Percentiles rank a stretch among this genome's conserved stretches.
phyloP scores from a whole-genome alignment of 306 rosid genomes.

The Bauhinia variegata region DNA sequence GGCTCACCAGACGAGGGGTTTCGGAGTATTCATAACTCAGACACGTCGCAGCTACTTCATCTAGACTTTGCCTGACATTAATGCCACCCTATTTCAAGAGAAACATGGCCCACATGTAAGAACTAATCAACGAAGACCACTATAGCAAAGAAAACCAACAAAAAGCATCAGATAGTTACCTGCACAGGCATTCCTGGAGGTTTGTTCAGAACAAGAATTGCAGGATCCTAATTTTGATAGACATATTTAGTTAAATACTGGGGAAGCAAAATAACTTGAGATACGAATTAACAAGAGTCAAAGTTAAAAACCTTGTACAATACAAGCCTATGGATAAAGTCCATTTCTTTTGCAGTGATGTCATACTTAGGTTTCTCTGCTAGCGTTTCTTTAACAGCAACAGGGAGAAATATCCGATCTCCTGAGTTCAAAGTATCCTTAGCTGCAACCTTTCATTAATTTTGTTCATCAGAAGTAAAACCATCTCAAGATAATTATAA shows the following conservation, averaged over 20 bases:
- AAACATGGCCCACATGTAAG: constrained; percentile 15
- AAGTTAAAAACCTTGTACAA: constrained; percentile 66
- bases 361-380: constrained; percentile 37
- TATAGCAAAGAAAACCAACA: not conserved
- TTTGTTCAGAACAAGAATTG: constrained; percentile 75
- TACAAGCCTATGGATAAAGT: constrained; percentile 60
- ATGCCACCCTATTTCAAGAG: constrained; percentile 73
- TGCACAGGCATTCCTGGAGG: constrained; percentile 96
- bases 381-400: constrained; percentile 51
- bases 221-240: constrained; percentile 64
- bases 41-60: constrained; percentile 72
- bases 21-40: constrained; percentile 66
- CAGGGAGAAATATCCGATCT: constrained; percentile 73
- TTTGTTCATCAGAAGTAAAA: constrained; percentile 29
- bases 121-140: constrained; percentile 8
- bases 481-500: not conserved
- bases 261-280: not conserved
- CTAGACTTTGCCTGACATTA: constrained; percentile 76
- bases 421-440: constrained; percentile 71
- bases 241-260: not conserved
- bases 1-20: constrained; percentile 84
- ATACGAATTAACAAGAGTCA: not conserved
- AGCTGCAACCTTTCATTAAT: constrained; percentile 59
- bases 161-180: constrained; percentile 46
- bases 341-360: constrained; percentile 58